Evolutionary conservation across 2,329 filamentous ascomycete genomes (phyloP).

Genomic region (Talaromyces sp.): DNA sequence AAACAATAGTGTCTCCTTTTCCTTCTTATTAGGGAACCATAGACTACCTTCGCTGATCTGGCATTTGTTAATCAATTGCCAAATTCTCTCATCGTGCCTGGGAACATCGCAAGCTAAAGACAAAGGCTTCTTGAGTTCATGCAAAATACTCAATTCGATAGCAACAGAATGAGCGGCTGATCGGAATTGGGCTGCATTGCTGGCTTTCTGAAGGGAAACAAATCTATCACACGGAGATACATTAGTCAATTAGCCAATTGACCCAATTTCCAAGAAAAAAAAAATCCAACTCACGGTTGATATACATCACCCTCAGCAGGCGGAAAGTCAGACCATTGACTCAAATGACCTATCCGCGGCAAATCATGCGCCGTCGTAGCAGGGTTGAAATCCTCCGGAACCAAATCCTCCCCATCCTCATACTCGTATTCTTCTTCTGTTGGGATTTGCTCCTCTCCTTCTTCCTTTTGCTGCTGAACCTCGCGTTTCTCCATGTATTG

Average conservation of each 20-base stretch:
- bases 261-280: neutral
- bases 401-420: slow-evolving; percentile 14
- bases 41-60: slow-evolving; percentile 33
- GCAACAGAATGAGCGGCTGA: slow-evolving; percentile 55
- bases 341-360: slow-evolving; percentile 54
- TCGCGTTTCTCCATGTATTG: slow-evolving; percentile 24
- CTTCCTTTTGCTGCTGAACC: neutral
- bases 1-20: slow-evolving; percentile 34
- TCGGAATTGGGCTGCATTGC: slow-evolving; percentile 37
- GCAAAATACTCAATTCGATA: slow-evolving; percentile 56
- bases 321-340: slow-evolving; percentile 40
- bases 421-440: slow-evolving; percentile 16
- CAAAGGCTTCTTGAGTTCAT: slow-evolving; percentile 42
- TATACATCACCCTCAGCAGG: slow-evolving; percentile 41
- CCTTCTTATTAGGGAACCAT: slow-evolving; percentile 33
- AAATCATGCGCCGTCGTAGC: slow-evolving; percentile 55
- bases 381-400: slow-evolving; percentile 42
- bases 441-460: neutral
- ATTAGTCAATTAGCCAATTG: slow-evolving; percentile 2
- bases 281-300: slow-evolving; percentile 38
- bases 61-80: slow-evolving; percentile 34
- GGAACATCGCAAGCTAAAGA: slow-evolving; percentile 35
- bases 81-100: slow-evolving; percentile 32
- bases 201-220: slow-evolving; percentile 37
- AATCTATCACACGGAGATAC: slow-evolving; percentile 29